Base-by-base conservation (phyloP, 805 yeast genomes). In the Teunomyces cretensis region DNA sequence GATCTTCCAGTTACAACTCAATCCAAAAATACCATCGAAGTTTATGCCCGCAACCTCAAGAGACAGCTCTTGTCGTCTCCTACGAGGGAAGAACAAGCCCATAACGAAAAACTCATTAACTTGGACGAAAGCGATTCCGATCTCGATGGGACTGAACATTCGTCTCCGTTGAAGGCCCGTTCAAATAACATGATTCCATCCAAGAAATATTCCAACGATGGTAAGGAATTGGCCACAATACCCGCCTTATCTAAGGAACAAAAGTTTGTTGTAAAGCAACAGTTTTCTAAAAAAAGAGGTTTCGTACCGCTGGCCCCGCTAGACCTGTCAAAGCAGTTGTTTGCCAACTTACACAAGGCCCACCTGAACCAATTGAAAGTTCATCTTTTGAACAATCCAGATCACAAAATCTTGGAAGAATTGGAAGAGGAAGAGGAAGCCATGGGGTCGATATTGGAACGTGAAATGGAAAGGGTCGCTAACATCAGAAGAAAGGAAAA, bases 391-490 rank as follows among this genome's bases (percentile, higher is more conserved):
- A 45, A 43, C 27, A 53, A 59, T 38, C 64, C 65, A 7, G 61
- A 65, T 36, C 48, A 56, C n/a, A 64, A 61, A 24, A 51, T 60
- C 15, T 45, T 62, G 9, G 64, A 67, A 38, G 74, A 70, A 43
- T 60, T 70, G 32, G 74, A 71, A 41, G 62, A 64, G 49, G 75
- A 72, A 41, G 77, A 72, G 35, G 75, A 70, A 39, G 64, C 64
- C 19, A 70, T 72, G 75, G 75, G 71, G 5, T 59, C 67, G 9
- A 60, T 72, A 33, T 64, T 80, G 51, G 79, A 78, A 50, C 68
- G 76, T 46, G 83, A 78, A 55, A 71, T 78, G 49, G 74, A 73
- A 45, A 68, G 83, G 51, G 77, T 67, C 12, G 60, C 70, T 41
- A 67, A 68, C 14, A 68, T 78, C 26, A 68, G 80, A 37, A 68